phyloP scores from a whole-genome alignment of 495 filamentous ascomycete species.

The Pyrenula aspistea region DNA sequence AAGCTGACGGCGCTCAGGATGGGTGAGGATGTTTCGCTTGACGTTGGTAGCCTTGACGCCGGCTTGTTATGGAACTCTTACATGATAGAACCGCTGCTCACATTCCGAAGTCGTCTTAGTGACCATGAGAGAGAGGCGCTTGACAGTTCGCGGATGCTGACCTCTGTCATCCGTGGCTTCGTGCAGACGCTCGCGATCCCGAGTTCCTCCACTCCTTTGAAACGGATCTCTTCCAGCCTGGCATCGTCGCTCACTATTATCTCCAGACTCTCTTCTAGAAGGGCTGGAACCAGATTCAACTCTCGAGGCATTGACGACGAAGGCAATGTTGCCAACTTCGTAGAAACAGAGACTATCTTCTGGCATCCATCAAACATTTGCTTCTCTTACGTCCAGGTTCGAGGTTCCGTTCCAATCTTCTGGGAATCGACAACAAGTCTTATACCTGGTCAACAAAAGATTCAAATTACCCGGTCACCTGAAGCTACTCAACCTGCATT shows the following conservation, averaged over 20 bases:
- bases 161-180: constrained; percentile 89
- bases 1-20: constrained; percentile 34
- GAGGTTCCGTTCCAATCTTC: constrained; percentile 89
- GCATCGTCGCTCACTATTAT: constrained; percentile 79
- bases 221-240: constrained; percentile 43
- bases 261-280: constrained; percentile 79
- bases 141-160: constrained; percentile 77
- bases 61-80: constrained; percentile 95
- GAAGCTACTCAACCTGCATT: constrained; percentile 94
- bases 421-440: constrained; percentile 91
- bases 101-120: constrained; percentile 72
- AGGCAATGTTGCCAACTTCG: constrained; percentile 89
- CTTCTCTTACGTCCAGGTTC: constrained; percentile 88
- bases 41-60: constrained; percentile 74
- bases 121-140: constrained; percentile 58
- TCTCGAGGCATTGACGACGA: constrained; percentile 94
- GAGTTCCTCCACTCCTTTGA: constrained; percentile 40
- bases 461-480: constrained; percentile 73
- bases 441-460: constrained; percentile 88
- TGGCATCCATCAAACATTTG: constrained; percentile 64
- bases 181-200: constrained; percentile 74
- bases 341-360: constrained; percentile 53
- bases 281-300: constrained; percentile 93
- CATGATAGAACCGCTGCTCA: constrained; percentile 87
- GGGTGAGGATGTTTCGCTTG: constrained; percentile 46